phyloP scores from a whole-genome alignment of 306 rosid species.

The Potentilla sterilis region DNA sequence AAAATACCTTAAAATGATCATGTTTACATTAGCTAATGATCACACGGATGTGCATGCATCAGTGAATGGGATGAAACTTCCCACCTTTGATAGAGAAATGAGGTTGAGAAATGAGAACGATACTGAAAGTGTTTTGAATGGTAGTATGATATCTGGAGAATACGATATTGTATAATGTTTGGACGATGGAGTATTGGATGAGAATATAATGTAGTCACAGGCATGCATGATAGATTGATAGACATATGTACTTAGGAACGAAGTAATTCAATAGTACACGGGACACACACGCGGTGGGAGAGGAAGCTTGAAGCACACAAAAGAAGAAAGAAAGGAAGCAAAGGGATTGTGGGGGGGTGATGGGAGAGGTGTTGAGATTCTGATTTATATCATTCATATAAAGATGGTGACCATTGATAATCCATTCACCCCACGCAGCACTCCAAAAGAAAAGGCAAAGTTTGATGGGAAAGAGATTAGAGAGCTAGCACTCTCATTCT shows the following conservation, averaged over 20 bases:
- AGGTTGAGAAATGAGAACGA: no score
- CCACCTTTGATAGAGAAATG: not conserved
- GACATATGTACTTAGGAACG: constrained; percentile 38
- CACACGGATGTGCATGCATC: no score
- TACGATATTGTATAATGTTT: no score
- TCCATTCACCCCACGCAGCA: constrained; percentile 49
- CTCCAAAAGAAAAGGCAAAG: constrained; percentile 31
- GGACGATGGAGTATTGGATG: no score
- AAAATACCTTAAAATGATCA: no score
- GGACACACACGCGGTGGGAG: constrained; percentile 48
- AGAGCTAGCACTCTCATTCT: constrained; percentile 2
- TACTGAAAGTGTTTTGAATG: not conserved
- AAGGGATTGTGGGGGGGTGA: constrained; percentile 17
- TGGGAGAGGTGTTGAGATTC: constrained; percentile 42
- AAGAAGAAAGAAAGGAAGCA: constrained; percentile 27
- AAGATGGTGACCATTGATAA: constrained; percentile 35
- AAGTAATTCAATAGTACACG: constrained; percentile 39
- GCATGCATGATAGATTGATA: not conserved
- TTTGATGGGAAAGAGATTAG: constrained; percentile 9
- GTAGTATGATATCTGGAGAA: not conserved
- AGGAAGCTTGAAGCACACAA: constrained; percentile 57
- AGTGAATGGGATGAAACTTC: not conserved
- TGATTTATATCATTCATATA: constrained; percentile 39
- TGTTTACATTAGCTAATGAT: no score
- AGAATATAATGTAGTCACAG: constrained; percentile 6